These are phyloP conservation scores for Chenopodium berlandieri DNA, from an alignment of 148 eudicot species.

Conservation along the genomic window DNA sequence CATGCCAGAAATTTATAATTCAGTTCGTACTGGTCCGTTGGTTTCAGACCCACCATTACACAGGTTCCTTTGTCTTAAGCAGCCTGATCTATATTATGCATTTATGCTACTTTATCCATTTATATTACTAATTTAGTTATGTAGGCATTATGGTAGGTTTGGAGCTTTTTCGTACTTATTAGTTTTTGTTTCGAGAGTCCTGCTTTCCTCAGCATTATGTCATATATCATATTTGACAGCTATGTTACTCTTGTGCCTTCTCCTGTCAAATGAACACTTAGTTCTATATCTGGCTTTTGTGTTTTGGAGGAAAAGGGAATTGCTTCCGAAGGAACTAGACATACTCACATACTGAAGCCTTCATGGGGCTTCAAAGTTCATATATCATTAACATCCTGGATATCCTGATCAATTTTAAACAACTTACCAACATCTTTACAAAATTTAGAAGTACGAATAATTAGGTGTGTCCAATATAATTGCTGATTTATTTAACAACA, in stretches of 20 bases:
- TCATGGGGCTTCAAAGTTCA: not conserved
- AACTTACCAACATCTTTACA: not conserved
- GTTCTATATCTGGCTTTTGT: not conserved
- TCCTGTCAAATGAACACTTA: not conserved
- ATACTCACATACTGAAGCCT: not conserved
- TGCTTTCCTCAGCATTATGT: not conserved
- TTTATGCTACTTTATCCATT: not conserved
- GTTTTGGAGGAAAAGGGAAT: not conserved
- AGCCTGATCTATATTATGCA: not conserved
- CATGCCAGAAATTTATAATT: constrained; percentile 9
- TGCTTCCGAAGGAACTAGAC: not conserved
- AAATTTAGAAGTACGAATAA: not conserved
- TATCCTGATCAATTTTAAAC: not conserved
- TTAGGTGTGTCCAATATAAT: not conserved
- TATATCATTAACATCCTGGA: not conserved
- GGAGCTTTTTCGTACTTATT: not conserved
- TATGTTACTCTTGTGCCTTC: not conserved
- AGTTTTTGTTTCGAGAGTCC: not conserved
- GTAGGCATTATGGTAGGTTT: not conserved
- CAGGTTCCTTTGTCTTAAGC: constrained; percentile 1
- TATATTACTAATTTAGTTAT: constrained; percentile 1
- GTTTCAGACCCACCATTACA: constrained; percentile 10
- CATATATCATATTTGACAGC: not conserved
- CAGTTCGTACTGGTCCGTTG: not conserved
- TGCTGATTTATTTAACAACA: not conserved